Evolutionary conservation across 1,139 yeast genomes (phyloP).

Genomic region (Wickerhamomyces sp.): DNA sequence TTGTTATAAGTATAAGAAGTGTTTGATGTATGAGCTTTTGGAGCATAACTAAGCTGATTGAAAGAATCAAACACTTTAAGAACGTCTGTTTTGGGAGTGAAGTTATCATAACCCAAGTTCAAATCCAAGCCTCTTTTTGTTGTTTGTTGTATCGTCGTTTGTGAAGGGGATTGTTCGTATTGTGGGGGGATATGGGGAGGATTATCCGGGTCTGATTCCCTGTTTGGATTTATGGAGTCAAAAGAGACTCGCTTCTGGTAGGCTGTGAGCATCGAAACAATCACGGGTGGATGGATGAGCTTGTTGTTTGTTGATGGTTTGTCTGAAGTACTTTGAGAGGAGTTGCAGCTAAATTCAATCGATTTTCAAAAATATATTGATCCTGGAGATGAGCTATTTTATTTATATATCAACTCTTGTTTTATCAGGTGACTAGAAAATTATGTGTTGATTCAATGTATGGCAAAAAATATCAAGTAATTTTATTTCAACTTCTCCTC

Average conservation of each 20-base stretch:
- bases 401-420: too few relatives aligned
- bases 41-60: conserved; percentile 1
- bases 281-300: too few relatives aligned
- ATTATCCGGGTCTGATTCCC: conserved; percentile 13
- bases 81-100: conserved; percentile 10
- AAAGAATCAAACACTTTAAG: conserved; percentile 14
- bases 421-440: too few relatives aligned
- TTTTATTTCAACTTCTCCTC: too few relatives aligned
- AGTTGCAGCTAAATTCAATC: too few relatives aligned
- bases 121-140: conserved; percentile 8
- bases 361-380: too few relatives aligned
- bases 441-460: too few relatives aligned
- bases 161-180: conserved; percentile 4
- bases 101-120: conserved; percentile 18
- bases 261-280: conserved; percentile 8
- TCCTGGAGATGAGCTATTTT: too few relatives aligned
- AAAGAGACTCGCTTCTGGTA: conserved; percentile 22
- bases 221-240: conserved; percentile 19
- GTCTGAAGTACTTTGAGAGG: too few relatives aligned
- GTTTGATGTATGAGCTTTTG: not conserved
- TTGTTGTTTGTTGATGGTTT: too few relatives aligned
- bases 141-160: not conserved
- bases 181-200: conserved; percentile 24
- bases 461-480: too few relatives aligned
- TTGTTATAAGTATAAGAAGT: not conserved